Evolutionary conservation across 2,329 filamentous ascomycete genomes (phyloP), one percentile per base, ranked within the genome.

Genomic region (Talaromyces sp.): DNA sequence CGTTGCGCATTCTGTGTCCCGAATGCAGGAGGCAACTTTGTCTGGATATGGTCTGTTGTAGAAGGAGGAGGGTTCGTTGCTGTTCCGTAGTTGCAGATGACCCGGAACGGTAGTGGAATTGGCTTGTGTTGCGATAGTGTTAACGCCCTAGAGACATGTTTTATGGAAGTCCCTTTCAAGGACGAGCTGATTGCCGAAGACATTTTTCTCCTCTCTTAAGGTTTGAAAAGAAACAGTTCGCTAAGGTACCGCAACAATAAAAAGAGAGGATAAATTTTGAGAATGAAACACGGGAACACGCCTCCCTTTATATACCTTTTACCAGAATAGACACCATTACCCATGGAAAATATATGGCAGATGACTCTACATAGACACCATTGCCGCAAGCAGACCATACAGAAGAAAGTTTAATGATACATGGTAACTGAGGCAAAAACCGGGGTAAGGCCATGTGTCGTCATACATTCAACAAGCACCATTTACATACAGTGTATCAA

Each of bases 31-130:
- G 75, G 74, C 10, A 74, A 61, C 36, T 74, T 73, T 22, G 69
- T 71, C 59, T 77, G 76, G 34, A 77, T 76, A 69, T 76, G 72
- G 38, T 76, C 70, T 51, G 56, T 54, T 43, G 47, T 65, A 25
- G 53, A n/a, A 58, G 62, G 25, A 6, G 51, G 58, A 51, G 59
- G 10, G 1, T 43, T 63, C 7, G 31, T 56, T 22, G 31, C 31
- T 5, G 53, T 56, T 56, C 53, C 53, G 25, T 56, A 56, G 11
- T 17, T 15, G 53, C 31, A 36, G 6, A 56, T 36, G 4, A 25
- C 31, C 19, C 10, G n/a, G 31, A 22, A 56, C n/a, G 31, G 53
- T 11, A 56, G 19, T 11, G 19, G 7, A 8, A 36, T 38, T n/a
- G 11, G 7, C 4, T 38, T 56, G 11, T 56, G 53, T 36, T 38